phyloP scores from a whole-genome alignment of 805 yeast genomes.

The Candida schatavii region DNA sequence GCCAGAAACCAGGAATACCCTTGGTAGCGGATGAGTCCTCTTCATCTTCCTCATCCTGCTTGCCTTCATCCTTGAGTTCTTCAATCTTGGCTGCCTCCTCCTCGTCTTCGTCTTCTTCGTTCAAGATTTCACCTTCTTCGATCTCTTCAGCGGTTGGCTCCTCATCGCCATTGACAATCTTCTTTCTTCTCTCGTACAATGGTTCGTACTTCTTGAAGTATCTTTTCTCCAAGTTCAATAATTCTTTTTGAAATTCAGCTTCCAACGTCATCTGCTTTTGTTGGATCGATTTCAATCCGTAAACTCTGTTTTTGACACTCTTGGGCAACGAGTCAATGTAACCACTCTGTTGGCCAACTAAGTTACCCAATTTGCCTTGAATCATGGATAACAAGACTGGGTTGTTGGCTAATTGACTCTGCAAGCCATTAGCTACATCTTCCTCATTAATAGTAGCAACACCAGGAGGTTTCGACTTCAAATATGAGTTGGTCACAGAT shows the following conservation, averaged over 20 bases:
- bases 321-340: slow-evolving; percentile 77
- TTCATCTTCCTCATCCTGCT: slow-evolving; percentile 44
- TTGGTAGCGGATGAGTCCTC: slow-evolving; percentile 37
- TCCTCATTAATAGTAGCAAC: slow-evolving; percentile 66
- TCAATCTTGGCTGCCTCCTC: slow-evolving; percentile 28
- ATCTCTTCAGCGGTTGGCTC: slow-evolving; percentile 82
- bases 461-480: slow-evolving; percentile 58
- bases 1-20: slow-evolving; percentile 96
- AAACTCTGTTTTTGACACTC: slow-evolving; percentile 69
- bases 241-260: slow-evolving; percentile 86
- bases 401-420: slow-evolving; percentile 59
- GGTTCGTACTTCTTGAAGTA: slow-evolving; percentile 73
- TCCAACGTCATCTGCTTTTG: slow-evolving; percentile 77
- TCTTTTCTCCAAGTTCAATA: slow-evolving; percentile 81
- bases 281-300: slow-evolving; percentile 80
- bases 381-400: slow-evolving; percentile 85
- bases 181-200: slow-evolving; percentile 67
- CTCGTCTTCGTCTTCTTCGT: slow-evolving; percentile 51
- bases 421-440: slow-evolving; percentile 35
- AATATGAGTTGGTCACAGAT: slow-evolving; percentile 69
- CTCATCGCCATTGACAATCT: slow-evolving; percentile 64
- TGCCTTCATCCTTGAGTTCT: slow-evolving; percentile 40
- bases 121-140: slow-evolving; percentile 70
- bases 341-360: slow-evolving; percentile 85
- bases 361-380: slow-evolving; percentile 80